phyloP scores from a whole-genome alignment of 805 yeast genomes.

The Monosporozyma servazzii region DNA sequence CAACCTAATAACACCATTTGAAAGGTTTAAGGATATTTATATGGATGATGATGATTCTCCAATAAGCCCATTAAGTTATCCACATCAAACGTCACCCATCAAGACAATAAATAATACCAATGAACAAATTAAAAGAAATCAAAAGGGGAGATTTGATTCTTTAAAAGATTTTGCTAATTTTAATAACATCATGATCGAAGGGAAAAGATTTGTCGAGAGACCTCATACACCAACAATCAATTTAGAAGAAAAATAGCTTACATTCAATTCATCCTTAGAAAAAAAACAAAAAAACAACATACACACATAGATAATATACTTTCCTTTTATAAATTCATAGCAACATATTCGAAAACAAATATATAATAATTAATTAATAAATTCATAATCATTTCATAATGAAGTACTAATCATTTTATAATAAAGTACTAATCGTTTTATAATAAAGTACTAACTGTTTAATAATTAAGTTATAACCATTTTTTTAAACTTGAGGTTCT shows the following conservation, averaged over 20 bases:
- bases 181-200: constrained; percentile 12
- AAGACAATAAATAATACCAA: constrained; percentile 16
- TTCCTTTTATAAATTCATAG: neutral
- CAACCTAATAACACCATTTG: neutral
- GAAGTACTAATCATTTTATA: too few relatives aligned
- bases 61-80: constrained; percentile 5
- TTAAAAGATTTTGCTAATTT: constrained; percentile 16
- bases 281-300: too few relatives aligned
- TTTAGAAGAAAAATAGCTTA: constrained; percentile 6
- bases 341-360: neutral
- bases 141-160: constrained; percentile 12
- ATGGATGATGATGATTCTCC: constrained; percentile 3
- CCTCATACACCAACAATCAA: constrained; percentile 19
- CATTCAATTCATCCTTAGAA: too few relatives aligned
- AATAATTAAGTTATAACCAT: too few relatives aligned
- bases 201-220: constrained; percentile 18
- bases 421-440: too few relatives aligned
- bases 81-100: constrained; percentile 10
- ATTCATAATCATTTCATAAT: neutral
- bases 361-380: too few relatives aligned
- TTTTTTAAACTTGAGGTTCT: neutral
- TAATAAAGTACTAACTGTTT: too few relatives aligned
- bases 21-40: constrained; percentile 1
- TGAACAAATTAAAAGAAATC: constrained; percentile 25
- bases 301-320: neutral